Evolutionary conservation across 306 rosid genomes (phyloP), one percentile per base, ranked within the genome.

Genomic region (Dryas octopetala): DNA sequence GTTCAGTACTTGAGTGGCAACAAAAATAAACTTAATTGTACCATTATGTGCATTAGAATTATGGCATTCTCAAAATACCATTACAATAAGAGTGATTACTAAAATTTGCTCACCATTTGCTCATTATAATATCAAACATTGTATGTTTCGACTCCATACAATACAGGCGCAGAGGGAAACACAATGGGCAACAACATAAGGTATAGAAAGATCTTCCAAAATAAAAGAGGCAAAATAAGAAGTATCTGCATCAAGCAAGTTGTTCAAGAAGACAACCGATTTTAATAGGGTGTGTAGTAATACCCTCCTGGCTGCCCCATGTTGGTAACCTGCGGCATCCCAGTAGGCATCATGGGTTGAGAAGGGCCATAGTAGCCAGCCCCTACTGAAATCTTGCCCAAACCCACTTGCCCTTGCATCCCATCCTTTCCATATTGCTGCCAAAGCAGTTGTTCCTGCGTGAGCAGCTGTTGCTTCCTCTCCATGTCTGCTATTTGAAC

Each of bases 401-500:
- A 81, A 60, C 86, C 85, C 75, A 85, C 71, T 78, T 85, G 97
- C 44, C 98, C 97, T 52, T 86, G 96, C 98, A 91, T 91, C 67
- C 93, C 98, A 52, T 91, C 86, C 55, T 76, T 83, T 46, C 88
- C 90, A 60, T 91, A 93, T 55, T 88, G 96, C 83, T 89, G 89
- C 98, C 98, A 93, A 45, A 86, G 32, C 43, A 81, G 88, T 62
- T 91, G 97, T 61, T 91, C 98, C 73, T 86, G 96, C 74, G 86
- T 68, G 69, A 89, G 96, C 77, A 89, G 71, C 13, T 84, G 87
- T 72, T 91, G 97, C 86, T 88, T 93, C 87, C 78, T 91, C 89
- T 91, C 98, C 87, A 91, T 84, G 12, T 93, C 97, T 1, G 93
- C 97, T 38, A 93, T 88, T 79, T 93, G 98, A 62, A 93, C 96